Base-by-base conservation (phyloP, 176 grass and related monocot genomes). In the Otatea glauca region DNA sequence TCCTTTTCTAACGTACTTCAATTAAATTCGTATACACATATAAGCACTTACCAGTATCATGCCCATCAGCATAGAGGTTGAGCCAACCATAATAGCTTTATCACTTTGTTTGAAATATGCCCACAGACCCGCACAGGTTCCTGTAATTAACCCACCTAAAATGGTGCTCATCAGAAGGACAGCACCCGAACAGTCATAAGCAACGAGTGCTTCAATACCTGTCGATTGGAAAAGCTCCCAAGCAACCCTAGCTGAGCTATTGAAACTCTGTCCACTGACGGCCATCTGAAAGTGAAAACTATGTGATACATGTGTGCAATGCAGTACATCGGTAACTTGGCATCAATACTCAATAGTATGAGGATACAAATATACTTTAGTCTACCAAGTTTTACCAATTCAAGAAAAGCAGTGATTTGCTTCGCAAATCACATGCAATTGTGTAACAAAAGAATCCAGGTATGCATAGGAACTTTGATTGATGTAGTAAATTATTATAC, bases 201-300 rank as follows among this genome's bases (percentile, higher is more conserved):
- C 96, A 65, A 98, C 68, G 83, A 98, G 89, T 47, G 96, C 89
- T 89, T 98, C 96, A 6, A 98, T 67, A 18, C 96, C 96, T 2
- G 96, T 98, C 16, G 91, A 98, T 69, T 98, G 96, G 84, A 98
- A 98, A 74, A 98, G 86, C 76, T 98, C 96, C 96, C 96, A 98
- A 43, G 96, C 96, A 87, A 96, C 96, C 80, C 93, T 88, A 81
- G 93, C 96, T 51, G 96, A 98, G 79, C 58, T 77, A 79, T 98
- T 98, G 86, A 98, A 98, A 80, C 89, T 92, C 75, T 94, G 92
- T 62, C 96, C 93, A 74, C 90, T 91, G 29, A 91, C 93, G 34
- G 96, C 96, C 50, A 98, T 95, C 96, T 98, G 75, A 73, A 91
- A 86, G 72, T 78, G 78, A 45, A 69, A 88, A 83, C 42, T 64